Percentiles rank a stretch among this genome's conserved stretches.
These are phyloP conservation scores for Kwoniella shivajii DNA, from an alignment of 1,284 basidiomycete genomes.

Conservation along the genomic window DNA sequence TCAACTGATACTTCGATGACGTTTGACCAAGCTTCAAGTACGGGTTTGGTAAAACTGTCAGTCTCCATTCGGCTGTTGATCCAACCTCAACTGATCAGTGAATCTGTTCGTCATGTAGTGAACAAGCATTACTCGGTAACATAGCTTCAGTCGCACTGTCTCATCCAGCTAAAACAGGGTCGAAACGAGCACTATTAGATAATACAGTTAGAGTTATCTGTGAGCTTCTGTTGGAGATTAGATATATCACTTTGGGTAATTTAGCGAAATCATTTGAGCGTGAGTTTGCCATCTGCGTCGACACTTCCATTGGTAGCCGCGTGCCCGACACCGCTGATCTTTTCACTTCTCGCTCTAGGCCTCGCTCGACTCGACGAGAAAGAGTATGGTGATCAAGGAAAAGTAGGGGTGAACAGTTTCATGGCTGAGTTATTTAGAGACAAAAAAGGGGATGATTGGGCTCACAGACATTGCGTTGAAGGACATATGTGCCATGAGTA, in stretches of 20 bases:
- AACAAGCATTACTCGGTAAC: conserved; percentile 12
- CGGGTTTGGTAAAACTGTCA: conserved; percentile 5
- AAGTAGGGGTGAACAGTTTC: not conserved
- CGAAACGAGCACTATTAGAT: conserved; percentile 6
- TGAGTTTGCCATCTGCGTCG: not conserved
- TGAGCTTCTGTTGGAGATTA: conserved; percentile 4
- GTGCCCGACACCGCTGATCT: too few species aligned
- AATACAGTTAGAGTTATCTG: conserved; percentile 6
- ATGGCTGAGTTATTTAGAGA: conserved; percentile 10
- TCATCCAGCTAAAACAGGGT: conserved; percentile 2
- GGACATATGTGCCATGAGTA: conserved; percentile 13
- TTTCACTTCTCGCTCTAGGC: not conserved
- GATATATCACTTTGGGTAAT: conserved; percentile 2
- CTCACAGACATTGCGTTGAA: conserved; percentile 5
- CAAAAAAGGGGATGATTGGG: conserved; percentile 6
- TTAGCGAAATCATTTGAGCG: conserved; percentile 11
- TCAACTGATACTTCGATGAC: conserved; percentile 3
- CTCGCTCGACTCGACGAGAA: conserved; percentile 8
- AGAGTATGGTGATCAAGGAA: not conserved
- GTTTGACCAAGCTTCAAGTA: not conserved
- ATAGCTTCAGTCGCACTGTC: conserved; percentile 9
- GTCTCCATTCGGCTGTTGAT: not conserved
- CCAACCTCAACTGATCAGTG: not conserved
- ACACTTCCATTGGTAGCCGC: not conserved
- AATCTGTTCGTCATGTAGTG: not conserved